Evolutionary conservation across 164 flowering plant species (phyloP).

Genomic region (Euptelea pleiosperma): DNA sequence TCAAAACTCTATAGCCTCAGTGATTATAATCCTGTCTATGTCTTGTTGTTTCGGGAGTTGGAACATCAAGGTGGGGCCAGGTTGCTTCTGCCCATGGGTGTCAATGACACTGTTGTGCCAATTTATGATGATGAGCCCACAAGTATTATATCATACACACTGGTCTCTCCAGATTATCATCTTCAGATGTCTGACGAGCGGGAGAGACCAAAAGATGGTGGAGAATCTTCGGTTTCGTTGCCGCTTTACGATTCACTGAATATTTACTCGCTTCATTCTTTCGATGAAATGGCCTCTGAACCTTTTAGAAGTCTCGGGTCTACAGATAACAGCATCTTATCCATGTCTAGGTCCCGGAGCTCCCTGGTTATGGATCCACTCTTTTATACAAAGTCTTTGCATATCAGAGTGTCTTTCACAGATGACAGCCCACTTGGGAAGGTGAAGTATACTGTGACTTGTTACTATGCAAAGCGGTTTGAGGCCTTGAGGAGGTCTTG

Average conservation of each 20-base stretch:
- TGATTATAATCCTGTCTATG: conserved; percentile 62
- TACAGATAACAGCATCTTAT: conserved; percentile 55
- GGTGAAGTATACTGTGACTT: conserved; percentile 82
- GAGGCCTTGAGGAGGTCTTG: conserved; percentile 81
- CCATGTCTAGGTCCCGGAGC: conserved; percentile 57
- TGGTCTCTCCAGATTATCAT: conserved; percentile 62
- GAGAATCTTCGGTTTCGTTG: conserved; percentile 40
- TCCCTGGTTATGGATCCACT: conserved; percentile 57
- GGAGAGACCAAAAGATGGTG: conserved; percentile 49
- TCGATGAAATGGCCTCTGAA: conserved; percentile 51
- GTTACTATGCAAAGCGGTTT: conserved; percentile 81
- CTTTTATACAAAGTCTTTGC: conserved; percentile 63
- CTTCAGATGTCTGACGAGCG: conserved; percentile 55
- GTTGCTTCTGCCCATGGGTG: conserved; percentile 68
- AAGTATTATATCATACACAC: conserved; percentile 75
- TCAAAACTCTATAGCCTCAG: conserved; percentile 54
- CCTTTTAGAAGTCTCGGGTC: conserved; percentile 55
- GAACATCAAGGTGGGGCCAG: conserved; percentile 67
- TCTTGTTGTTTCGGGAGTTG: conserved; percentile 58
- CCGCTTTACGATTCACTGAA: conserved; percentile 37
- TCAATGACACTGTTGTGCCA: conserved; percentile 75
- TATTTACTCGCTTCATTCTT: conserved; percentile 38
- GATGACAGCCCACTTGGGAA: conserved; percentile 72
- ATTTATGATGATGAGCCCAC: conserved; percentile 98
- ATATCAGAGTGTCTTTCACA: conserved; percentile 61